Evolutionary conservation across 73 alveolate genomes (phyloP).

Genomic region (Paramecium caudatum): DNA sequence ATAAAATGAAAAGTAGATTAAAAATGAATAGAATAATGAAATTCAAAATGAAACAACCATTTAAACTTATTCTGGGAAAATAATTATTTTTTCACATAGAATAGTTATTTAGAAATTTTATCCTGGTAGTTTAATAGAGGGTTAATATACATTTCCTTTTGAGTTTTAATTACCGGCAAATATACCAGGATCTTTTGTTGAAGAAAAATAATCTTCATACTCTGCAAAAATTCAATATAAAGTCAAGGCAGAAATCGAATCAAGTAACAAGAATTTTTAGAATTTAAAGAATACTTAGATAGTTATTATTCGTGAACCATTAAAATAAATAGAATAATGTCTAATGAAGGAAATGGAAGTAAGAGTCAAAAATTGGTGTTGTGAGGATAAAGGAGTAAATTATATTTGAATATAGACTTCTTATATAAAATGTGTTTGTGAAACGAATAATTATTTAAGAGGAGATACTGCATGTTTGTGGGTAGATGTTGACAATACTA

Average conservation of each 20-base stretch:
- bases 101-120: not conserved
- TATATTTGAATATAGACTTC: not conserved
- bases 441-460: constrained; percentile 46
- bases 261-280: not conserved
- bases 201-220: not conserved
- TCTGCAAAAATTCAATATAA: not conserved
- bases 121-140: not conserved
- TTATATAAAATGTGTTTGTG: constrained; percentile 38
- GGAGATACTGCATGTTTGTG: constrained; percentile 69
- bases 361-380: not conserved
- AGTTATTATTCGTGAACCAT: not conserved
- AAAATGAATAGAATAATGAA: not conserved
- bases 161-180: not conserved
- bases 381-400: not conserved
- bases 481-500: constrained; percentile 21
- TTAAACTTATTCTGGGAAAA: not conserved
- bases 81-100: not conserved
- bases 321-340: not conserved
- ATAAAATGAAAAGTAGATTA: too few relatives aligned
- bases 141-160: constrained; percentile 14
- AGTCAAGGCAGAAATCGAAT: not conserved
- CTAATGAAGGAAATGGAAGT: not conserved
- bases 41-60: not conserved
- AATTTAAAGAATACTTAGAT: not conserved
- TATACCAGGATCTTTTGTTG: not conserved